These are phyloP conservation scores for Pterocarpus macrocarpus DNA, from an alignment of 306 rosid genomes.

Conservation along the genomic window DNA sequence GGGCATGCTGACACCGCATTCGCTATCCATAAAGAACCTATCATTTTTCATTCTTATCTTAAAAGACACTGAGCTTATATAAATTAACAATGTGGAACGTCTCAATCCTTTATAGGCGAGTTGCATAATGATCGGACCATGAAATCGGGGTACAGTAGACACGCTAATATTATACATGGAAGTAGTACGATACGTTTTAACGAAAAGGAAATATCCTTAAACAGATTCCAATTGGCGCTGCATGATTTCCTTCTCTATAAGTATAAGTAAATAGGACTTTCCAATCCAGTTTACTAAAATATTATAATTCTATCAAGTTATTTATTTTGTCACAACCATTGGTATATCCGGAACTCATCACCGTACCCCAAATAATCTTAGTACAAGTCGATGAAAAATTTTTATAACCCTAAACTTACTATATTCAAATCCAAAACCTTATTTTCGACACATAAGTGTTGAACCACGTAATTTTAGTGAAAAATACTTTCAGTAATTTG, in stretches of 20 bases:
- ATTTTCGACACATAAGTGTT: no score
- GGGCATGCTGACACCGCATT: neutral
- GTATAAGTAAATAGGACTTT: neutral
- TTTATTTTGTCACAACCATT: no score
- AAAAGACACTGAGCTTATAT: neutral
- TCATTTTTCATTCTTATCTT: slow-evolving; percentile 35
- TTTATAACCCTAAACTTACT: no score
- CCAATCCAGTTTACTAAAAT: neutral
- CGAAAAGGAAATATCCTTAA: neutral
- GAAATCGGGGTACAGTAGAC: neutral
- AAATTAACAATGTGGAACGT: neutral
- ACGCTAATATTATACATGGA: neutral
- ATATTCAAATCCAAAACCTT: no score
- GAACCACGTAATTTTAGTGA: no score
- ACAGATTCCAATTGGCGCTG: slow-evolving; percentile 17
- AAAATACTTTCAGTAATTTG: no score
- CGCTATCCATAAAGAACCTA: slow-evolving; percentile 31
- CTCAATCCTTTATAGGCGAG: neutral
- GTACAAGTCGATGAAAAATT: no score
- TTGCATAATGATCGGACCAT: neutral
- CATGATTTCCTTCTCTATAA: neutral
- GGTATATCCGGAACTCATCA: no score
- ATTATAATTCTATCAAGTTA: neutral
- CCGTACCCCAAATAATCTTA: no score
- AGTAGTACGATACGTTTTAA: neutral